phyloP scores from a whole-genome alignment of 2,329 filamentous ascomycete species.

The Neonectria hederae region DNA sequence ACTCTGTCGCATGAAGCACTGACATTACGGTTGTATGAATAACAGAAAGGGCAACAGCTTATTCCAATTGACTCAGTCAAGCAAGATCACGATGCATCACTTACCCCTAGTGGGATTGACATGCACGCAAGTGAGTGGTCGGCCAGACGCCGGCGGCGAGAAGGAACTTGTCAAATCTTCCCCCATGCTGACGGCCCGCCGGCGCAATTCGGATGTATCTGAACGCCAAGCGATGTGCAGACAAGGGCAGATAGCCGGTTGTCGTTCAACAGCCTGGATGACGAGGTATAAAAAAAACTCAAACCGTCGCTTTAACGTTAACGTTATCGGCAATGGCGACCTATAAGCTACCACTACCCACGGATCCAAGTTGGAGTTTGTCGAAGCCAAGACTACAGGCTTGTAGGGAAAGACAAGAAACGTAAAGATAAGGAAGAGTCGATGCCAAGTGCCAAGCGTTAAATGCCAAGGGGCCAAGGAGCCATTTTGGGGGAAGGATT shows the following conservation, averaged over 20 bases:
- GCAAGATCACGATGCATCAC: too few relatives aligned
- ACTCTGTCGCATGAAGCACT: too few relatives aligned
- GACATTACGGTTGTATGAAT: too few relatives aligned
- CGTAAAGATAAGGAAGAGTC: conserved; percentile 1
- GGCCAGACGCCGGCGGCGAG: not conserved
- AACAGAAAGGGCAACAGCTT: too few relatives aligned
- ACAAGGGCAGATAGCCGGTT: not conserved
- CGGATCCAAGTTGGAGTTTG: not conserved
- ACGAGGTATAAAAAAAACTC: not conserved
- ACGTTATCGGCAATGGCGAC: not conserved
- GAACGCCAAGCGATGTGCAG: not conserved
- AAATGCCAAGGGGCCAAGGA: conserved; percentile 1
- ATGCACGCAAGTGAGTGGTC: too few relatives aligned
- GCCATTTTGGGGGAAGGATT: not conserved
- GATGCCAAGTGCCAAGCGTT: not conserved
- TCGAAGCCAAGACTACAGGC: not conserved
- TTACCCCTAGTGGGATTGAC: too few relatives aligned
- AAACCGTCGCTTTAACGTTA: not conserved
- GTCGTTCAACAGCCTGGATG: not conserved
- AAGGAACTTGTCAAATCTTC: not conserved
- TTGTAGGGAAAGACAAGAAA: not conserved
- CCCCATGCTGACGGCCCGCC: not conserved
- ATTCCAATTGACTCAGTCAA: too few relatives aligned
- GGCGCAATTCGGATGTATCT: not conserved
- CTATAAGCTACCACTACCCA: not conserved